Conservation (phyloP, 2,329 filamentous ascomycete genomes). For the Rhynchosporium secalis region DNA sequence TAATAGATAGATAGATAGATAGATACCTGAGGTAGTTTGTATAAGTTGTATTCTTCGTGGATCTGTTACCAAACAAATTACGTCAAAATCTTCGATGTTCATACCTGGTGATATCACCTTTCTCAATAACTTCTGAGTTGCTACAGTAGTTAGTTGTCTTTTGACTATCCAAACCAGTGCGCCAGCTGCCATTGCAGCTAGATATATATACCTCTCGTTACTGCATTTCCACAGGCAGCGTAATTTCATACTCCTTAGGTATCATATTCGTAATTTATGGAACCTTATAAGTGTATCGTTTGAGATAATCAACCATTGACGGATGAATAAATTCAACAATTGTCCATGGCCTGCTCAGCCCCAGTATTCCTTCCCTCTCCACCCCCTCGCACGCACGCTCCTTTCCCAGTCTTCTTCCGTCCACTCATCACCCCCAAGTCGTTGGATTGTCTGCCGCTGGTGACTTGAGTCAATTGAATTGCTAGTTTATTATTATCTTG, state of each 20-base stretch:
- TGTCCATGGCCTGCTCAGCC: background rate
- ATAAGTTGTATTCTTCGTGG: background rate
- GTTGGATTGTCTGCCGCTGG: background rate
- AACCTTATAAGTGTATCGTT: too few relatives aligned
- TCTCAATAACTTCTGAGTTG: background rate
- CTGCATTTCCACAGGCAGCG: too few relatives aligned
- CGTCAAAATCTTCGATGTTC: too few relatives aligned
- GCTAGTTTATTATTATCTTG: conserved; percentile 32
- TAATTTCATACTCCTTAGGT: too few relatives aligned
- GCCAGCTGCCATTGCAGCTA: too few relatives aligned
- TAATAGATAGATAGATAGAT: too few relatives aligned
- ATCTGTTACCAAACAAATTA: background rate
- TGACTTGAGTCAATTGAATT: conserved; percentile 8
- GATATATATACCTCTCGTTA: too few relatives aligned
- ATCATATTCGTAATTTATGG: too few relatives aligned
- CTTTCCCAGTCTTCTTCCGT: conserved; percentile 18
- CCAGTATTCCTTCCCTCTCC: background rate
- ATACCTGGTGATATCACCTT: too few relatives aligned
- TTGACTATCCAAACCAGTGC: background rate
- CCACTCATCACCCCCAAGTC: background rate
- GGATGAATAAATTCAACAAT: conserved; percentile 6
- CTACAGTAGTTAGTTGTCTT: background rate
- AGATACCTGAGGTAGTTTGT: too few relatives aligned
- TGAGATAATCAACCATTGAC: background rate
- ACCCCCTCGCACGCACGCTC: background rate